These are phyloP conservation scores for Candida maris DNA, from an alignment of 805 yeast species.

Conservation along the genomic window DNA sequence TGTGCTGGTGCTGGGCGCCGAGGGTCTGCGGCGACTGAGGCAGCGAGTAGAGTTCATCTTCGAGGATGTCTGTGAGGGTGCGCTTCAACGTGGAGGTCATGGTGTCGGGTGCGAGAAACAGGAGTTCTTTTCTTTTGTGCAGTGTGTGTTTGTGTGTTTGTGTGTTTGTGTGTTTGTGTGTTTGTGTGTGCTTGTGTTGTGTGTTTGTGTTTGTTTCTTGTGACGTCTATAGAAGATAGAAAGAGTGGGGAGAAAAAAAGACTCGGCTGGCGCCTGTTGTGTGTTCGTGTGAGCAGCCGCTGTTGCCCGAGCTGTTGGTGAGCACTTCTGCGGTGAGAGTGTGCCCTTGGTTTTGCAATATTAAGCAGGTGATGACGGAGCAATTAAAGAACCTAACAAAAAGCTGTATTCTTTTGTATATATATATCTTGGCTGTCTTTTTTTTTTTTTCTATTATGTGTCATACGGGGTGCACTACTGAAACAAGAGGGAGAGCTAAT, in stretches of 20 bases:
- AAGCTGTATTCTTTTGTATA: no score
- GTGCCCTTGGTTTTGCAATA: no score
- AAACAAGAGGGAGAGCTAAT: no score
- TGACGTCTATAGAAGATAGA: slow-evolving; percentile 1
- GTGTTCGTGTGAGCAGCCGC: no score
- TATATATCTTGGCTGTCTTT: no score
- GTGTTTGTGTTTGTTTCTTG: slow-evolving; percentile 8
- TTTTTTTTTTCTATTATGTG: slow-evolving; percentile 3
- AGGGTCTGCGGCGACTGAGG: slow-evolving; percentile 8
- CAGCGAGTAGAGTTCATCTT: slow-evolving; percentile 27
- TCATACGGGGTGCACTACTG: slow-evolving; percentile 5
- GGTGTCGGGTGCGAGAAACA: slow-evolving; percentile 7
- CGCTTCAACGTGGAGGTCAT: slow-evolving; percentile 31
- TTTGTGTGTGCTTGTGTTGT: no score
- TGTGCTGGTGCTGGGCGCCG: slow-evolving; percentile 6
- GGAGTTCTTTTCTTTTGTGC: slow-evolving; percentile 4
- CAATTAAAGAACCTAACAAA: no score
- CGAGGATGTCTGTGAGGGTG: slow-evolving; percentile 31
- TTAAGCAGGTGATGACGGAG: no score
- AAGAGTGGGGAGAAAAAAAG: background rate
- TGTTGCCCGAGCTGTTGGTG: no score
- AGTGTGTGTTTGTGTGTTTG: slow-evolving; percentile 7
- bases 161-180: no score
- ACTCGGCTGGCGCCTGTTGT: slow-evolving; percentile 4
- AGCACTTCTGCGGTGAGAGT: no score